Percentiles rank a stretch among this genome's conserved stretches.
Evolutionary conservation across 176 grass and related monocot genomes (phyloP).

Genomic region (Juncus inflexus): DNA sequence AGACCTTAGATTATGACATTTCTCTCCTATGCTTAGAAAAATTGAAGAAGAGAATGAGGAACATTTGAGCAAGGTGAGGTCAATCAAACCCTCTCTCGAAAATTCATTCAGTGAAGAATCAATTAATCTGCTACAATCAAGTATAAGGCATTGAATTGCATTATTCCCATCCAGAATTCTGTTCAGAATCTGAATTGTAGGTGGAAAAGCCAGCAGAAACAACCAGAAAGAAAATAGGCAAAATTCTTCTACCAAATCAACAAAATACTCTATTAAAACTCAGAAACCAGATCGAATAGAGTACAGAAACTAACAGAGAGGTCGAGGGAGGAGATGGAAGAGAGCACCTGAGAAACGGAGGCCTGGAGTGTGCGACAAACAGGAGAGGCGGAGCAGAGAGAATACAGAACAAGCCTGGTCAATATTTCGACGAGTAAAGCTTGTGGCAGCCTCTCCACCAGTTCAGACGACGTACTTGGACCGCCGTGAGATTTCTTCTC

Average conservation of each 20-base stretch:
- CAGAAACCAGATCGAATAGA: too few relatives aligned
- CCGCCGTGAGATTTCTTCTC: conserved; percentile 46
- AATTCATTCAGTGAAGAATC: conserved; percentile 50
- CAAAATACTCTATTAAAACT: too few relatives aligned
- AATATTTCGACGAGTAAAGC: conserved; percentile 67
- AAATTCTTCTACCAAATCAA: background rate
- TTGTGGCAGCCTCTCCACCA: conserved; percentile 57
- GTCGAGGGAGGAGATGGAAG: conserved; percentile 35
- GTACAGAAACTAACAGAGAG: conserved; percentile 32
- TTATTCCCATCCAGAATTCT: conserved; percentile 58
- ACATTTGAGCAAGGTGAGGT: conserved; percentile 75
- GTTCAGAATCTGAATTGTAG: conserved; percentile 38
- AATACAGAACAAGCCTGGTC: conserved; percentile 58
- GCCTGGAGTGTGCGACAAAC: conserved; percentile 55
- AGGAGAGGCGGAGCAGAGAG: conserved; percentile 64
- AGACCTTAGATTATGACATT: conserved; percentile 65
- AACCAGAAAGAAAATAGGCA: conserved; percentile 19
- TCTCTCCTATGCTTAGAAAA: conserved; percentile 47
- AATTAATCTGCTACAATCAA: conserved; percentile 68
- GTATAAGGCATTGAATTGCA: conserved; percentile 37
- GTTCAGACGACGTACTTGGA: background rate
- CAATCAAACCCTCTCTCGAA: conserved; percentile 50
- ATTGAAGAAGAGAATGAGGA: conserved; percentile 49
- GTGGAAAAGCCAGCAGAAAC: conserved; percentile 47
- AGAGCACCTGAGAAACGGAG: conserved; percentile 34